Evolutionary conservation across 2,329 filamentous ascomycete genomes (phyloP), one percentile per base, ranked within the genome.

Genomic region (Aureobasidium vineae): DNA sequence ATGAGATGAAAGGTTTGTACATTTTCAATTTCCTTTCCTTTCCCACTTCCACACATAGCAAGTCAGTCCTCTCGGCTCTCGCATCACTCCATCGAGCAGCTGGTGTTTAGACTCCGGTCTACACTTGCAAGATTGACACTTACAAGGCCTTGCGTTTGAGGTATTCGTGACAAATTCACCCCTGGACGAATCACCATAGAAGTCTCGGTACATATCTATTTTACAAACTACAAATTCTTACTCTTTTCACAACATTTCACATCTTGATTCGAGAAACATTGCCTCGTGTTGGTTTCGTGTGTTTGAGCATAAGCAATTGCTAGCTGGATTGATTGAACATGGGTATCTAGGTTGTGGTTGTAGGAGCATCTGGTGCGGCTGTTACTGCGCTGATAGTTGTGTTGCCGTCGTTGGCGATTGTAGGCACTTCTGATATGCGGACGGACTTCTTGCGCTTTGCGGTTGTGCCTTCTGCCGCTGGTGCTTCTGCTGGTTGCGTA

Each of bases 31-130:
- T 26, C 5, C 21, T 26, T 47, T 26, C 6, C 31, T n/a, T 45
- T 45, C 33, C 23, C 21, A 41, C 3, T 31, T 10, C 41, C 13
- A 3, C 13, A 2, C 28, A 53, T 38, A 66, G 74, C 74, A 76
- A 76, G 73, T 70, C 73, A 76, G 74, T 76, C 74, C 75, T 77
- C 75, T 70, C 75, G 72, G 74, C 57, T 70, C 66, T 67, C 65
- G 63, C 31, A 66, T 61, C 52, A 41, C 23, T 45, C 67, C 43
- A 63, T 67, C 64, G 61, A 61, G 60, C 54, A 64, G 67, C 68
- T 68, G 68, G 68, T 68, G 68, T 68, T 67, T 66, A 67, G 60
- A 65, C 40, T 26, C 60, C 10, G 57, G 64, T 66, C 66, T 68
- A 67, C 47, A 56, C 67, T 69, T 69, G 68, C 68, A 63, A 69